These are phyloP conservation scores for Breviolum minutum DNA, from an alignment of 73 alveolate species.

Conservation along the genomic window DNA sequence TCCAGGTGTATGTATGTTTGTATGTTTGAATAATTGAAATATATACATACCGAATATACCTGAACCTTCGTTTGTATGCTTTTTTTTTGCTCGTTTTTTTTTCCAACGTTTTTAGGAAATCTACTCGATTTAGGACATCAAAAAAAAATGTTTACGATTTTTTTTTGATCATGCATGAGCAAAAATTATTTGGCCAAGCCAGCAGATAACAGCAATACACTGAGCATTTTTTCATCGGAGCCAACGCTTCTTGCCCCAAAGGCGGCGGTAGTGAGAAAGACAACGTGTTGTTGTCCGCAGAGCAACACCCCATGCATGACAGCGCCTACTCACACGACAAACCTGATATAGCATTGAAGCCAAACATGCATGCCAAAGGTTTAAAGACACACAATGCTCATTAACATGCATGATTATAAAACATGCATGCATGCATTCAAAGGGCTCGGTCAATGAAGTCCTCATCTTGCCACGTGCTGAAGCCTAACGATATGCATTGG, in stretches of 20 bases:
- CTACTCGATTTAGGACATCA: not conserved
- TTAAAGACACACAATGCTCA: too few relatives aligned
- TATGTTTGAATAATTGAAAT: too few relatives aligned
- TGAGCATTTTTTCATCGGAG: not conserved
- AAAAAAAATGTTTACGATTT: not conserved
- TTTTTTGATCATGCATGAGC: too few relatives aligned
- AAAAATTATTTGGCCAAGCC: too few relatives aligned
- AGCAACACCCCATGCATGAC: slow-evolving; percentile 3
- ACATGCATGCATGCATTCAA: not conserved
- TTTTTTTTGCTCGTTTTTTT: not conserved
- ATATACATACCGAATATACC: not conserved
- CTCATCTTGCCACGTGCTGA: not conserved
- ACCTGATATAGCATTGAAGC: not conserved
- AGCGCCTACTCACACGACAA: not conserved
- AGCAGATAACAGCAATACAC: too few relatives aligned
- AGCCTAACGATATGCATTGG: too few relatives aligned
- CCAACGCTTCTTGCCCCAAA: slow-evolving; percentile 18
- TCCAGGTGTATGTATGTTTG: too few relatives aligned
- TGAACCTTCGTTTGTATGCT: not conserved
- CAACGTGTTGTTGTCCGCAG: slow-evolving; percentile 39
- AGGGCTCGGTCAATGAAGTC: not conserved
- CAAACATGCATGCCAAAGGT: too few relatives aligned
- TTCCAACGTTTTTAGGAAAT: not conserved
- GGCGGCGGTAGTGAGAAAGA: not conserved
- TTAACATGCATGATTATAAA: too few relatives aligned